Evolutionary conservation across 2,329 filamentous ascomycete species (phyloP).

Genomic region (Monosporascus sp.): DNA sequence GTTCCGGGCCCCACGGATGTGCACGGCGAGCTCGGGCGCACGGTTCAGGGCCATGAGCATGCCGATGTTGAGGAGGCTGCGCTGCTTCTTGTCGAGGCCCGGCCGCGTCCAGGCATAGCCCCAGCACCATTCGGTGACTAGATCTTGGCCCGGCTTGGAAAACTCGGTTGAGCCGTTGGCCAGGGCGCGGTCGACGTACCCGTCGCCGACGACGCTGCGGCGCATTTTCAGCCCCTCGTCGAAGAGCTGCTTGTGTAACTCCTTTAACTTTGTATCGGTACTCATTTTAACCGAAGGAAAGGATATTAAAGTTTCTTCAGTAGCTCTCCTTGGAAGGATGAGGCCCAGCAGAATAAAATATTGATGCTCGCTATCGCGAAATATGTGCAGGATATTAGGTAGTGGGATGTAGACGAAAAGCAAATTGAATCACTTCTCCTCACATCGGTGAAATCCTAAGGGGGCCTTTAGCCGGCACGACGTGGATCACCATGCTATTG

Average conservation of each 20-base stretch:
- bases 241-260: slow-evolving; percentile 50
- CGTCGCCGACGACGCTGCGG: slow-evolving; percentile 54
- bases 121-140: slow-evolving; percentile 62
- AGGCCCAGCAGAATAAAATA: no score
- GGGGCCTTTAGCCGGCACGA: no score
- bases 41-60: slow-evolving; percentile 57
- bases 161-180: slow-evolving; percentile 55
- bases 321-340: no score
- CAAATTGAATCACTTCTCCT: no score
- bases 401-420: no score
- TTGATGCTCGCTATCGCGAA: no score
- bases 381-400: no score
- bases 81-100: slow-evolving; percentile 55
- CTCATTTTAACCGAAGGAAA: slow-evolving; percentile 10
- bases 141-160: slow-evolving; percentile 54
- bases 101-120: slow-evolving; percentile 60
- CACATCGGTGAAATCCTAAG: no score
- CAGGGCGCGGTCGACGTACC: slow-evolving; percentile 54
- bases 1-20: slow-evolving; percentile 58
- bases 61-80: slow-evolving; percentile 58
- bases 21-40: slow-evolving; percentile 53
- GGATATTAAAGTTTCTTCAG: neutral
- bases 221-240: slow-evolving; percentile 57
- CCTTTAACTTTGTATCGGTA: slow-evolving; percentile 21
- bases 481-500: no score